Conservation (phyloP, 129 eudicot genomes). For the Kitagawia praeruptora region DNA sequence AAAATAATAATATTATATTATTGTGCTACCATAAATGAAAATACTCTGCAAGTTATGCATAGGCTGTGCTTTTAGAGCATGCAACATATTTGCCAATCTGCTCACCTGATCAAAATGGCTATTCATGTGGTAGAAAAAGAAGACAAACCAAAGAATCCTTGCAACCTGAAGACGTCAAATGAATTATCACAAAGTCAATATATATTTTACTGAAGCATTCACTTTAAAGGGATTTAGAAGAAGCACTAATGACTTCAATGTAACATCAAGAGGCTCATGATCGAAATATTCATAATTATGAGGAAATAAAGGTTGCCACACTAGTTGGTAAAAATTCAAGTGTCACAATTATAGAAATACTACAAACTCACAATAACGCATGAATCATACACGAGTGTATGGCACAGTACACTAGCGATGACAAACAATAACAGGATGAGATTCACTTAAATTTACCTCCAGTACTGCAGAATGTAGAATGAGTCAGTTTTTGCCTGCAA, state of each 20-base stretch:
- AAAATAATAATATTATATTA: not conserved
- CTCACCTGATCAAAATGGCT: conserved; percentile 69
- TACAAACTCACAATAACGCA: not conserved
- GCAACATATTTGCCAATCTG: not conserved
- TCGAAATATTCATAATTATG: not conserved
- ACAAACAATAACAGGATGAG: not conserved
- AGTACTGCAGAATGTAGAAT: not conserved
- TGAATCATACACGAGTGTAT: not conserved
- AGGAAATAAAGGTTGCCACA: not conserved
- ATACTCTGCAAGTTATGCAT: not conserved
- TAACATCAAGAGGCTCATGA: not conserved
- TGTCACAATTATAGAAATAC: not conserved
- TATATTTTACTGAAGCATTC: not conserved
- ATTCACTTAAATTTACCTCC: not conserved
- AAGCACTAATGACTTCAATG: not conserved
- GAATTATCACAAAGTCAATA: not conserved
- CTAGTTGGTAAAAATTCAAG: not conserved
- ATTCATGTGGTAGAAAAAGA: conserved; percentile 64
- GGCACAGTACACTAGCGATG: not conserved
- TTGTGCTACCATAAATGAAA: not conserved
- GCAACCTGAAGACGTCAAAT: conserved; percentile 49
- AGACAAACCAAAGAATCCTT: conserved; percentile 54
- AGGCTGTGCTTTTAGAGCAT: not conserved
- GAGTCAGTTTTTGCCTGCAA: too few relatives aligned
- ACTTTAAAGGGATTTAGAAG: not conserved